phyloP scores from a whole-genome alignment of 768 basidiomycete species.

The Agrocybe pediades region DNA sequence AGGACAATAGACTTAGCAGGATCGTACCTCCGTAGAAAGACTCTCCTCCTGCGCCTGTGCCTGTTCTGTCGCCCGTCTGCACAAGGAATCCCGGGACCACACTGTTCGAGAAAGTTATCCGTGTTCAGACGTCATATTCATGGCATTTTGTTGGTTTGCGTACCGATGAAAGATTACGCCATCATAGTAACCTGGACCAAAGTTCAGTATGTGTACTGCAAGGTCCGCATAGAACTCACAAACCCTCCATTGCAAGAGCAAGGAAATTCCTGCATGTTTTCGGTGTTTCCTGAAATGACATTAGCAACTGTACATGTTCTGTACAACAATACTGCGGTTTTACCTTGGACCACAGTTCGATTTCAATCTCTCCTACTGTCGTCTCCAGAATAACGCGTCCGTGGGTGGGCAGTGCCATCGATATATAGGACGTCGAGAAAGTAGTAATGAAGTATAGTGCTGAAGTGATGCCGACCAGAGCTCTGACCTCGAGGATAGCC shows the following conservation, averaged over 20 bases:
- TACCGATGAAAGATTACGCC: constrained; percentile 93
- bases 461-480: too few species aligned
- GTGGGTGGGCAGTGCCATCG: constrained; percentile 82
- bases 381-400: constrained; percentile 89
- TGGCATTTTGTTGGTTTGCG: neutral
- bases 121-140: neutral
- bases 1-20: too few species aligned
- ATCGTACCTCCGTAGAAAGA: constrained; percentile 86
- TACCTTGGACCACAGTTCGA: constrained; percentile 93
- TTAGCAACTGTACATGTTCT: too few species aligned
- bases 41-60: constrained; percentile 90
- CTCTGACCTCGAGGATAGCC: too few species aligned
- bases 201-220: neutral
- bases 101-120: constrained; percentile 30
- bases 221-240: constrained; percentile 30
- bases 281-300: constrained; percentile 73
- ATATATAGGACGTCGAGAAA: neutral
- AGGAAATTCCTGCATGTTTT: constrained; percentile 93
- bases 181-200: constrained; percentile 84
- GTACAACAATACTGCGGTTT: constrained; percentile 2
- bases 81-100: constrained; percentile 91
- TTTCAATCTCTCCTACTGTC: constrained; percentile 84
- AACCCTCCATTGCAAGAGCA: constrained; percentile 87
- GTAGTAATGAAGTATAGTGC: too few species aligned
- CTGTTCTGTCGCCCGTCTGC: constrained; percentile 92